These are phyloP conservation scores for Neoboletus magnificus DNA, from an alignment of 768 basidiomycete species.

Conservation along the genomic window DNA sequence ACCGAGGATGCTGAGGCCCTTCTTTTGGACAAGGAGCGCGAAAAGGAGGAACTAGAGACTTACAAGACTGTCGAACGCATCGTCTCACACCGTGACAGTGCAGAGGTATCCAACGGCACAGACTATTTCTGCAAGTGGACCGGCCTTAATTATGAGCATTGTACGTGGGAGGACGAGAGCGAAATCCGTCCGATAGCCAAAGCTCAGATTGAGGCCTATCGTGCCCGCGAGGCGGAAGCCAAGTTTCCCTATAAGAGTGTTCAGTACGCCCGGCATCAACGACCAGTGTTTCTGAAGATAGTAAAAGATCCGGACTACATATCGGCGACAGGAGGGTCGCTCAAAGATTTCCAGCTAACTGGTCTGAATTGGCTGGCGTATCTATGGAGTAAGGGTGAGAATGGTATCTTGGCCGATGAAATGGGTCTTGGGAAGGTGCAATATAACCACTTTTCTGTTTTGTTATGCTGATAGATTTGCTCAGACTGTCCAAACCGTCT, in stretches of 20 bases:
- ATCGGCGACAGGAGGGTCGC: constrained; percentile 65
- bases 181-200: constrained; percentile 78
- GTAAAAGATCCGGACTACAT: constrained; percentile 88
- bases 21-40: constrained; percentile 85
- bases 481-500: constrained; percentile 92
- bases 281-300: constrained; percentile 83
- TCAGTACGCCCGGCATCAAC: constrained; percentile 57
- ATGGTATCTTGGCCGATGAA: constrained; percentile 97
- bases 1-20: constrained; percentile 89
- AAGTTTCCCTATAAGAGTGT: constrained; percentile 85
- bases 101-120: constrained; percentile 44
- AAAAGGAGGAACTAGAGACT: constrained; percentile 86
- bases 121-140: constrained; percentile 99
- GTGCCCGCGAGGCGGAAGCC: constrained; percentile 68
- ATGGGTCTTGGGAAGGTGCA: constrained; percentile 96
- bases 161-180: constrained; percentile 90
- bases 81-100: constrained; percentile 69
- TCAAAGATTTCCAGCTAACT: constrained; percentile 98
- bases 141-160: constrained; percentile 87
- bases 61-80: constrained; percentile 92
- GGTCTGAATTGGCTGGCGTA: constrained; percentile 99
- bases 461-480: constrained; percentile 10
- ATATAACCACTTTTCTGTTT: not conserved
- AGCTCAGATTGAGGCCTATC: constrained; percentile 75
- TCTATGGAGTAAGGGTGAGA: constrained; percentile 90